Evolutionary conservation across 1,284 basidiomycete species (phyloP), one percentile per base, ranked within the genome.

Genomic region (Heterobasidion occidentale): DNA sequence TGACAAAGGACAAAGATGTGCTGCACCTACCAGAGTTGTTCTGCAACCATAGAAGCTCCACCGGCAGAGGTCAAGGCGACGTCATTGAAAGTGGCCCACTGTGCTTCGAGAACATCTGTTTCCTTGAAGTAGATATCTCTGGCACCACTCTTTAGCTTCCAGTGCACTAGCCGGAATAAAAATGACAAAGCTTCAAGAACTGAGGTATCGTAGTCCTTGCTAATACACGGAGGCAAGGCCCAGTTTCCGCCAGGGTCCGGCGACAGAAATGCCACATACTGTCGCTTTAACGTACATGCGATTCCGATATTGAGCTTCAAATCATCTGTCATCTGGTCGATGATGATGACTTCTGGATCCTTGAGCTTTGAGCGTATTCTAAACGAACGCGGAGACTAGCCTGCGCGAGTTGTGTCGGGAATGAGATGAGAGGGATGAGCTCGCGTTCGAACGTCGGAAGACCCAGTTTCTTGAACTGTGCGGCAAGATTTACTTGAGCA

Each of bases 101-200:
- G 95, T 20, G 90, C 89, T 69, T 99, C 97, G 36, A 99, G 80
- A 27, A 98, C 86, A 67, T 99, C 97, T 1, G 95, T 98, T 75
- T 99, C 96, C 66, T 97, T 96, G 75, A 98, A 97, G 71, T 96
- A 92, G 54, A 95, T 90, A 27, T 90, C 89, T 68, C 92, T 94
- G 57, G 84, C 81, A n/a, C 90, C 91, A 60, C 90, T 92, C 72
- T 96, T 96, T 54, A 99, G 79, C 70, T 98, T 97, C 88, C 90
- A 94, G 64, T 97, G 92, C 35, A 99, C 85, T 36, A 99, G 77
- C 66, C 85, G 89, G 80, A 99, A 99, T 74, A 99, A 97, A 69
- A 88, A 88, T 9, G 85, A 81, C 62, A 99, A 76, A 9, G 93
- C 92, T 61, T 95, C 90, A 57, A 97, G 76, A 55, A 99, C 86